Evolutionary conservation across 1,139 yeast genomes (phyloP), one percentile per base, ranked within the genome.

Genomic region (Zygoascus sp.): DNA sequence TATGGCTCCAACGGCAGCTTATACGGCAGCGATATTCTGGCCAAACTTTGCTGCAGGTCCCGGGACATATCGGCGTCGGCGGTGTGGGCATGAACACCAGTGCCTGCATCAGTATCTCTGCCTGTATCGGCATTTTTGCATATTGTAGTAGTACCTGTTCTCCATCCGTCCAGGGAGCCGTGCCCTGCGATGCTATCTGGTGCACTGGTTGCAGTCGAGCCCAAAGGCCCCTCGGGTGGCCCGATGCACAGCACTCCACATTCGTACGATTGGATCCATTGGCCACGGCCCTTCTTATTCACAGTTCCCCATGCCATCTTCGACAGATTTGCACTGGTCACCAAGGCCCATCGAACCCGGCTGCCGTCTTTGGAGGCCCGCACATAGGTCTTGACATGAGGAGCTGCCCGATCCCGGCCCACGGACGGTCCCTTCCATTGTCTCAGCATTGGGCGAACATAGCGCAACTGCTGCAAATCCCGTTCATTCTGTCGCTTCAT

Each of bases 231-330:
- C n/a, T n/a, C n/a, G n/a, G n/a, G n/a, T n/a, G n/a, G n/a, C n/a
- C n/a, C n/a, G n/a, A n/a, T n/a, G n/a, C 23, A 38, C 25, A 65
- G 45, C 8, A 65, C 67, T 5, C 69, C 69, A 13, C 61, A 54
- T 43, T 65, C 69, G 57, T 58, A 65, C 13, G 65, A 62, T 45
- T 58, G 64, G 47, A 63, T 59, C 55, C 56, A 59, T 32, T 55
- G 50, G 32, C 53, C 54, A 22, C 42, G 41, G 32, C 48, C 48
- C 16, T 50, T 41, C 41, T 50, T 37, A 39, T 54, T 55, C 15
- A 53, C 37, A 2, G 50, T 54, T 1, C 70, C 70, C 70, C 70
- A 66, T 0, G 69, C 70, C 36, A 58, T 64, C 40, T 61, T 63
- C 32, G 67, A 62, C 30, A 66, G 47, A 48, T 66, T 66, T 23